Evolutionary conservation across 2,329 filamentous ascomycete species (phyloP).

Genomic region (Ceratocystis smalleyi): DNA sequence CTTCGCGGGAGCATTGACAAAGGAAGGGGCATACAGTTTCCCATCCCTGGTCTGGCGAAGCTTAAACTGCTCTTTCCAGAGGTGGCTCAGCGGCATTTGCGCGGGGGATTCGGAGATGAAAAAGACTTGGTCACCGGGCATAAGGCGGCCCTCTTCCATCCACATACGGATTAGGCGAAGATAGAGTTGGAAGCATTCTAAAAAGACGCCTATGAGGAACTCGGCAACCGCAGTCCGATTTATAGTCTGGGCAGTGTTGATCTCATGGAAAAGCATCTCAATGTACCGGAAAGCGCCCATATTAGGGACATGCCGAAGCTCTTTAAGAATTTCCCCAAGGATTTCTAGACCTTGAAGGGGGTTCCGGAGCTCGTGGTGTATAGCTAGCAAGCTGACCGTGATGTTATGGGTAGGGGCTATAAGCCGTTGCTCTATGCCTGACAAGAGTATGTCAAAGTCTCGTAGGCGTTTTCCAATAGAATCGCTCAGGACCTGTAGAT

Average conservation of each 20-base stretch:
- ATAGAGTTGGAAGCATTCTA: constrained; percentile 70
- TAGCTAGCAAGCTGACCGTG: constrained; percentile 49
- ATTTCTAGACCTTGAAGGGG: constrained; percentile 40
- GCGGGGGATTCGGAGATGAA: constrained; percentile 51
- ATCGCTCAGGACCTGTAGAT: constrained; percentile 57
- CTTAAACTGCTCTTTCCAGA: constrained; percentile 64
- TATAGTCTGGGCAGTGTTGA: constrained; percentile 52
- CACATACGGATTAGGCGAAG: constrained; percentile 63
- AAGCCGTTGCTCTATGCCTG: constrained; percentile 43
- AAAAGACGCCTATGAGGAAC: constrained; percentile 54
- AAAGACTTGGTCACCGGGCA: constrained; percentile 51
- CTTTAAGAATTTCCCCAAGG: constrained; percentile 46
- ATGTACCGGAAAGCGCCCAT: constrained; percentile 54
- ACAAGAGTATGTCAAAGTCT: constrained; percentile 43
- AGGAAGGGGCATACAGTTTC: constrained; percentile 52
- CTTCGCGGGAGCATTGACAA: constrained; percentile 51
- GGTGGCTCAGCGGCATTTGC: constrained; percentile 42
- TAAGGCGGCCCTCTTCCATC: constrained; percentile 67
- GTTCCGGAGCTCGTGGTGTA: constrained; percentile 42
- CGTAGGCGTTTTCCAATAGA: constrained; percentile 42
- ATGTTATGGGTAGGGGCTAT: constrained; percentile 37
- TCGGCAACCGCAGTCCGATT: constrained; percentile 47
- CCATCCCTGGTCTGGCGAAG: constrained; percentile 47
- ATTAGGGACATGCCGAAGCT: constrained; percentile 35
- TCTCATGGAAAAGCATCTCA: constrained; percentile 59